Evolutionary conservation across 2,329 filamentous ascomycete species (phyloP).

Genomic region (Rosellinia necatrix): DNA sequence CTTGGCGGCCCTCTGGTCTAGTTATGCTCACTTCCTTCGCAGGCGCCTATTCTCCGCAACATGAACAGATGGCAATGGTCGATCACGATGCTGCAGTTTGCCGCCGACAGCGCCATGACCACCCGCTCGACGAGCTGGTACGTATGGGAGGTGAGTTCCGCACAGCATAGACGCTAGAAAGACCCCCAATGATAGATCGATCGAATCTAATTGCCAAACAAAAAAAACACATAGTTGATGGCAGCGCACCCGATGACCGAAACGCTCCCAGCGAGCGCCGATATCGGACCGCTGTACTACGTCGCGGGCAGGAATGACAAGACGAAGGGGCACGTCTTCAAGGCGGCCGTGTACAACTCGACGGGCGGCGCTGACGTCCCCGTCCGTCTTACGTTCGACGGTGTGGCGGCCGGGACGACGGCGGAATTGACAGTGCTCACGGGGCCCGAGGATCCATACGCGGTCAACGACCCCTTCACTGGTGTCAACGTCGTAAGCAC

Average conservation of each 20-base stretch:
- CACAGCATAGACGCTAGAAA: background rate
- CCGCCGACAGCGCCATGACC: slow-evolving; percentile 53
- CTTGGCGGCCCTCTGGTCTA: background rate
- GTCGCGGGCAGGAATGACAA: slow-evolving; percentile 53
- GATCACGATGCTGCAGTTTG: slow-evolving; percentile 55
- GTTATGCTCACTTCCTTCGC: slow-evolving; percentile 4
- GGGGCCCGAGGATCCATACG: slow-evolving; percentile 49
- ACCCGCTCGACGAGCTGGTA: slow-evolving; percentile 57
- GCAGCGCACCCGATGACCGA: slow-evolving; percentile 51
- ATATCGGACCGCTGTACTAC: slow-evolving; percentile 54
- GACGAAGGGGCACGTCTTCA: slow-evolving; percentile 51
- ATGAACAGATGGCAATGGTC: slow-evolving; percentile 57
- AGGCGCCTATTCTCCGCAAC: slow-evolving; percentile 54
- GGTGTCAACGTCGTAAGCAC: slow-evolving; percentile 56
- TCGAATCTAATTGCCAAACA: background rate
- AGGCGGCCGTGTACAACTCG: slow-evolving; percentile 58
- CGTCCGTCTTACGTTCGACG: slow-evolving; percentile 52
- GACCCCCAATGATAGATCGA: too few species aligned
- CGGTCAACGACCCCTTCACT: slow-evolving; percentile 49
- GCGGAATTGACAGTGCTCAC: slow-evolving; percentile 53
- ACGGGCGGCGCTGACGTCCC: slow-evolving; percentile 51
- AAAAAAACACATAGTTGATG: slow-evolving; percentile 45
- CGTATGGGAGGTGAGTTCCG: slow-evolving; percentile 46
- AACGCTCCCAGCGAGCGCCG: slow-evolving; percentile 50
- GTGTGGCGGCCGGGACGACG: slow-evolving; percentile 44